Conservation (phyloP, 2,329 filamentous ascomycete species). For the Ophiostoma ips region DNA sequence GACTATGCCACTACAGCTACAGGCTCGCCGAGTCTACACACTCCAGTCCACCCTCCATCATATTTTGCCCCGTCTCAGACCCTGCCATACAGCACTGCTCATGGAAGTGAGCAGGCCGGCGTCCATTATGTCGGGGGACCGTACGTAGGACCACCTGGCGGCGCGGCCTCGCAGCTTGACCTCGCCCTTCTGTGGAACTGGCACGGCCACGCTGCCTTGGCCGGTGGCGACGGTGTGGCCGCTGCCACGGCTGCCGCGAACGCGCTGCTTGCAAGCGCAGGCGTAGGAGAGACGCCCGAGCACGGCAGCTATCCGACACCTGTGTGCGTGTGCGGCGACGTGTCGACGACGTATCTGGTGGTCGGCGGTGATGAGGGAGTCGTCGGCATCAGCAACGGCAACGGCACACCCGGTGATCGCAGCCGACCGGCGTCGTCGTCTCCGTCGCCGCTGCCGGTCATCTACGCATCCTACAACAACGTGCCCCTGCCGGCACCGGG, state of each 20-base stretch:
- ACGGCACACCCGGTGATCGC: no score
- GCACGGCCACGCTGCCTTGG: not conserved
- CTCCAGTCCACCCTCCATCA: not conserved
- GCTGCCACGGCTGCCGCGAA: not conserved
- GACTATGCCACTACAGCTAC: not conserved
- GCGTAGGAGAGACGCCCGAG: not conserved
- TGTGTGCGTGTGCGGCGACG: not conserved
- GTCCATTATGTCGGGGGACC: no score
- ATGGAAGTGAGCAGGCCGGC: no score
- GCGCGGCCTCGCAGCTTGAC: no score
- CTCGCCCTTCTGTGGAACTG: slow-evolving; percentile 1
- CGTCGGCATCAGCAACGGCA: not conserved
- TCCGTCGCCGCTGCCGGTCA: not conserved
- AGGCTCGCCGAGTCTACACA: not conserved
- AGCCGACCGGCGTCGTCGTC: not conserved
- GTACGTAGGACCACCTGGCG: no score
- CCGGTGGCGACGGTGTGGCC: not conserved
- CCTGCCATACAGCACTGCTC: not conserved
- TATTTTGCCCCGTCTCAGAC: not conserved
- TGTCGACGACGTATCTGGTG: not conserved
- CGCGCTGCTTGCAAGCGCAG: not conserved
- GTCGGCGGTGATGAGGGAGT: not conserved
- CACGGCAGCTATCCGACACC: not conserved
- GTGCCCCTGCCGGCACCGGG: not conserved
- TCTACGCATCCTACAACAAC: not conserved